Evolutionary conservation across 805 yeast species (phyloP), one percentile per base, ranked within the genome.

Genomic region (Saturnispora quitensis): DNA sequence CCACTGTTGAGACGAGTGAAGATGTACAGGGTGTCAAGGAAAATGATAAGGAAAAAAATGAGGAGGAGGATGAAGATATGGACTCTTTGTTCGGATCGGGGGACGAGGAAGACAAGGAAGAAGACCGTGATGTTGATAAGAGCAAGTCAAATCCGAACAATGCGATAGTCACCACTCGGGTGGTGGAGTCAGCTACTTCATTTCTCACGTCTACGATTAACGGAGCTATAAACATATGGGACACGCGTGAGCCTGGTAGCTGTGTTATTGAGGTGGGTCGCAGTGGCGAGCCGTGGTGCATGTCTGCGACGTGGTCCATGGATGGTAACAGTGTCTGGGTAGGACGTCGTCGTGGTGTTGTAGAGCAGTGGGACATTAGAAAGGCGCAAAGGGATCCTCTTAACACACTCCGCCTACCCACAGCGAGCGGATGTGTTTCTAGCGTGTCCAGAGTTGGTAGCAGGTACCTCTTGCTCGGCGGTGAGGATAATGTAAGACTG

Each of bases 201-300:
- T 88, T 93, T 63, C 66, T 89, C 71, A 75, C 95, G 1, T 82
- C 96, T 0, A 78, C 89, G 7, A 81, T 89, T 50, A 93, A 90
- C 64, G 99, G 99, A 5, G 73, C 82, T 0, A 65, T 90, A 2
- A 80, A 78, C 54, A 67, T 93, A 4, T 90, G 97, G 96, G 99
- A 93, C 65, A 68, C 76, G 4, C 74, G 99, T 53, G 35, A 59
- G 1, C 53, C 63, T 0, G n/a, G 56, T 0, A 59, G 60, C 31
- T 49, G 58, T 27, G 45, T 43, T n/a, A n/a, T 27, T 27, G 34
- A 43, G 10, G 28, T 82, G 1, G 82, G 88, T 1, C 69, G 75
- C 9, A 80, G 79, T 1, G 76, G 84, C 0, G 96, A 98, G 0
- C 98, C 98, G 0, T 93, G 98, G 98, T 85, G 96, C 66, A 81